A percentile compares a stretch with the other conserved stretches of the same genome.
Evolutionary conservation across 164 flowering plant species (phyloP).

Genomic region (Houttuynia cordata): DNA sequence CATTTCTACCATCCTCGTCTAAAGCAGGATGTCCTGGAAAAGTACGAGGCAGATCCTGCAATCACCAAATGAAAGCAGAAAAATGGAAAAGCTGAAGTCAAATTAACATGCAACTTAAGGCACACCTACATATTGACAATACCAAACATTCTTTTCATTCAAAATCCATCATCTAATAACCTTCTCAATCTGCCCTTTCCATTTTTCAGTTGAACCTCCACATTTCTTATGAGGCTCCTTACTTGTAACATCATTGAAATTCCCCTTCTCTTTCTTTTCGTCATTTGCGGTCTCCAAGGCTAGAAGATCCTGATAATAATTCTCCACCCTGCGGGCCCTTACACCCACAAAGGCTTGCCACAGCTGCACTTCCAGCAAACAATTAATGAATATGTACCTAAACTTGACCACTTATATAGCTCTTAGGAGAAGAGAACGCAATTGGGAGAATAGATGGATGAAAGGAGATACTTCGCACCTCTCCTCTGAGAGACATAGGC

Average conservation of each 20-base stretch:
- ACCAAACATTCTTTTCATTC: neutral
- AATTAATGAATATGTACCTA: neutral
- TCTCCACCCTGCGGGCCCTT: slow-evolving; percentile 59
- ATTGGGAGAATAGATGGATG: neutral
- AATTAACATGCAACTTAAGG: neutral
- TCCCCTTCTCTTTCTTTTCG: slow-evolving; percentile 11
- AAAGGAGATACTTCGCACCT: slow-evolving; percentile 33
- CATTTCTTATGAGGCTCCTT: slow-evolving; percentile 23
- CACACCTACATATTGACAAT: neutral
- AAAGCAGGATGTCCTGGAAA: slow-evolving; percentile 99
- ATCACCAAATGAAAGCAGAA: neutral
- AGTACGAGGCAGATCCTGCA: slow-evolving; percentile 94
- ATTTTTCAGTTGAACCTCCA: slow-evolving; percentile 46
- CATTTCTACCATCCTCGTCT: slow-evolving; percentile 94
- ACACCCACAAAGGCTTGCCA: slow-evolving; percentile 99
- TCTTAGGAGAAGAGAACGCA: neutral
- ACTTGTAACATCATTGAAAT: slow-evolving; percentile 13
- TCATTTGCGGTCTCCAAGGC: slow-evolving; percentile 24
- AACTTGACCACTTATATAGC: neutral
- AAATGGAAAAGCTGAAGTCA: neutral
- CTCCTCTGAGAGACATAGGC: slow-evolving; percentile 98
- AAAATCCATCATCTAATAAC: slow-evolving; percentile 26
- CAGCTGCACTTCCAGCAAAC: slow-evolving; percentile 35
- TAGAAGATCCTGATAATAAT: slow-evolving; percentile 63
- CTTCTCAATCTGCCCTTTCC: slow-evolving; percentile 98